Conservation (phyloP, 2,329 filamentous ascomycete genomes). For the Botrytis fragariae region DNA sequence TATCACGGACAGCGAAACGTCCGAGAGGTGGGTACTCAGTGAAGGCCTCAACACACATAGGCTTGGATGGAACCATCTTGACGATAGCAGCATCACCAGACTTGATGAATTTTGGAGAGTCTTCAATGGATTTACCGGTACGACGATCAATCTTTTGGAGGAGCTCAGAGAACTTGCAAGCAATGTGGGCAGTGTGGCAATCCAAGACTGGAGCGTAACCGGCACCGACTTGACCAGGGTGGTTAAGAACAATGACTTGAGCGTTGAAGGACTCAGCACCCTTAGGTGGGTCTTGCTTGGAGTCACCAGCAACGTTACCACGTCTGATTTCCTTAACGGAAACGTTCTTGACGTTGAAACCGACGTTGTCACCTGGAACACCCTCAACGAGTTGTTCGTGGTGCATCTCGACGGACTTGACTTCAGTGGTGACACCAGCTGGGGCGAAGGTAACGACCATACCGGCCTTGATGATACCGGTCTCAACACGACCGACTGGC, state of each 20-base stretch:
- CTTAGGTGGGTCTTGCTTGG: conserved; percentile 97
- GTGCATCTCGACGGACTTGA: conserved; percentile 99
- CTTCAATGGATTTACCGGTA: conserved; percentile 96
- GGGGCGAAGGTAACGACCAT: conserved; percentile 99
- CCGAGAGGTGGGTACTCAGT: conserved; percentile 99
- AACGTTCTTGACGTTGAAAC: conserved; percentile 99
- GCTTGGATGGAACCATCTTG: conserved; percentile 99
- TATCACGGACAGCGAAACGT: conserved; percentile 82
- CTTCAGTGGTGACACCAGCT: conserved; percentile 99
- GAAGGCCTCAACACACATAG: conserved; percentile 99
- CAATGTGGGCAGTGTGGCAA: conserved; percentile 99
- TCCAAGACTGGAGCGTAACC: conserved; percentile 99
- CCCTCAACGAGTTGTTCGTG: conserved; percentile 97
- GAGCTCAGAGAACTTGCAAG: conserved; percentile 99
- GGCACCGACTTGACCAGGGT: conserved; percentile 98
- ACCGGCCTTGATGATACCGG: conserved; percentile 86
- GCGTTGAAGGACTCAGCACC: conserved; percentile 94
- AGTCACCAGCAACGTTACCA: conserved; percentile 99
- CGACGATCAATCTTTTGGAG: conserved; percentile 99
- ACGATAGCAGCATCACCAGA: conserved; percentile 99
- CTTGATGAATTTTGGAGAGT: conserved; percentile 99
- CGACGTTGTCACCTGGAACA: conserved; percentile 99
- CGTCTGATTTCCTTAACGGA: conserved; percentile 99
- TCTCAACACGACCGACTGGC: conserved; percentile 99
- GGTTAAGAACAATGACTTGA: conserved; percentile 99